phyloP scores from a whole-genome alignment of 192 early-diverging fungal genomes.

The Backusella tarrabulga region DNA sequence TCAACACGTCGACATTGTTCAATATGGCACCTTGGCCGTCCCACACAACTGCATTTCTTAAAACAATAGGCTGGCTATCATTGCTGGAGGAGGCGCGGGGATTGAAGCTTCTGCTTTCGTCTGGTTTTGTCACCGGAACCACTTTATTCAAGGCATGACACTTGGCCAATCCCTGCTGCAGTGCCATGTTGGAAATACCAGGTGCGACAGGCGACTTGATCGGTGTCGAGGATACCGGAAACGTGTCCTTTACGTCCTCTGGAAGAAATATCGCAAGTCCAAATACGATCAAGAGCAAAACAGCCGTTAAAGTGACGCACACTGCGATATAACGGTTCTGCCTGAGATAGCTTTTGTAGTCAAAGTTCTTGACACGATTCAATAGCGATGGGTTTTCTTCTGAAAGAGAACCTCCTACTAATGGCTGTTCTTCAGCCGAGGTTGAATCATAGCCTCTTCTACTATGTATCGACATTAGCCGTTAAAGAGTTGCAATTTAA shows the following conservation, averaged over 20 bases:
- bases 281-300: not conserved
- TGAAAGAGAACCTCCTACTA: not conserved
- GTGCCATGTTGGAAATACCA: not conserved
- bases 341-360: not conserved
- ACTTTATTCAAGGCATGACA: not conserved
- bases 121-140: not conserved
- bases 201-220: not conserved
- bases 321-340: not conserved
- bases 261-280: constrained; percentile 3
- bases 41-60: constrained; percentile 37
- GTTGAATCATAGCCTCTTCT: not conserved
- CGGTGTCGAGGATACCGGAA: not conserved
- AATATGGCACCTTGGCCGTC: constrained; percentile 30
- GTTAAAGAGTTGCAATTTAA: not conserved
- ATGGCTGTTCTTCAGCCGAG: not conserved
- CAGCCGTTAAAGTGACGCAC: not conserved
- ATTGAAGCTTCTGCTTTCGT: not conserved
- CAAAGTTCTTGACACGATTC: constrained; percentile 3
- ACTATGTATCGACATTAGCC: not conserved
- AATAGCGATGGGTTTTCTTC: not conserved
- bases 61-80: not conserved
- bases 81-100: constrained; percentile 13
- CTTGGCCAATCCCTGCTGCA: not conserved
- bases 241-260: not conserved
- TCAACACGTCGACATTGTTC: constrained; percentile 40